Conservation (phyloP, 2,329 filamentous ascomycete species). For the Lizonia empirigonia region DNA sequence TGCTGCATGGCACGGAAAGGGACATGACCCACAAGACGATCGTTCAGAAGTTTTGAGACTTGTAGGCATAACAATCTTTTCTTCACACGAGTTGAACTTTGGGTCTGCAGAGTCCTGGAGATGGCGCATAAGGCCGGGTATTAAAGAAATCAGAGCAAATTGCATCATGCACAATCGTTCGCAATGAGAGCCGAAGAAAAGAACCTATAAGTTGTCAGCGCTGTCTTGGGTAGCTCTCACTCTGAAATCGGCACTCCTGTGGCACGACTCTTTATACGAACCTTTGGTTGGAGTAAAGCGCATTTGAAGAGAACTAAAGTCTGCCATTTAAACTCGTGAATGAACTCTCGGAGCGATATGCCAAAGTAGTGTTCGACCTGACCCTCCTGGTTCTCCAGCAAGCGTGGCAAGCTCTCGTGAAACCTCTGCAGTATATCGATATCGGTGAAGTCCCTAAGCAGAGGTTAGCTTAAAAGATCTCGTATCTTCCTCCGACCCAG, state of each 20-base stretch:
- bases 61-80: conserved; percentile 75
- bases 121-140: conserved; percentile 87
- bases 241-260: not conserved
- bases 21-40: conserved; percentile 64
- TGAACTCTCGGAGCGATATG: conserved; percentile 82
- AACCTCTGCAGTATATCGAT: conserved; percentile 88
- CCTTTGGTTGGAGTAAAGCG: conserved; percentile 91
- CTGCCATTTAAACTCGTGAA: conserved; percentile 94
- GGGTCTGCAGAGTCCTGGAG: conserved; percentile 96
- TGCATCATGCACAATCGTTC: conserved; percentile 98
- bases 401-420: conserved; percentile 77
- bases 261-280: conserved; percentile 48
- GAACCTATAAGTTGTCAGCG: conserved; percentile 68
- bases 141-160: conserved; percentile 92
- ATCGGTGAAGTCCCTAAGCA: conserved; percentile 76
- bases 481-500: no score
- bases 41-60: conserved; percentile 91
- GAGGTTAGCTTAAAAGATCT: conserved; percentile 26
- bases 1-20: not conserved
- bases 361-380: conserved; percentile 86
- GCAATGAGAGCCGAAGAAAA: conserved; percentile 97
- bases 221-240: not conserved
- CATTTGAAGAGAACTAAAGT: conserved; percentile 94
- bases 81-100: conserved; percentile 83
- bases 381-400: conserved; percentile 66